Conservation (phyloP, 2,329 filamentous ascomycete species). For the Albophoma yamanashiensis region DNA sequence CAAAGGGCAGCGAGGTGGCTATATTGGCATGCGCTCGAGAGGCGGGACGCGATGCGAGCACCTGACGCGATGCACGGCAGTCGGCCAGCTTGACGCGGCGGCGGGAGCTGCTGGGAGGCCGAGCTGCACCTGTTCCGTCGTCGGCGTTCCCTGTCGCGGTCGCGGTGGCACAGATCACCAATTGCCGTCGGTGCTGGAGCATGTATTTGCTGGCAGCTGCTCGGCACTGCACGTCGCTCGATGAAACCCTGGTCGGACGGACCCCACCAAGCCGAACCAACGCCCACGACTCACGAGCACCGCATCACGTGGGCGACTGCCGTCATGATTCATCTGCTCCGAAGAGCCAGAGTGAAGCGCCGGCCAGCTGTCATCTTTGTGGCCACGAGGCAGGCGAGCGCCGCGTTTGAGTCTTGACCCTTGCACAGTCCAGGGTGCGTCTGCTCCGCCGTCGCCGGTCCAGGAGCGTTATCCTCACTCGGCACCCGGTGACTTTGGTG, state of each 20-base stretch:
- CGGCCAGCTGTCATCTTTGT: not conserved
- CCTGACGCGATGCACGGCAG: not conserved
- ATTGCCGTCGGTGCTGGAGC: not conserved
- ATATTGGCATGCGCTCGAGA: not conserved
- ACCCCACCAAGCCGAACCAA: not conserved
- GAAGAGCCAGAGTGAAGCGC: not conserved
- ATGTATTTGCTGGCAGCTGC: not conserved
- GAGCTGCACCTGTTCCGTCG: not conserved
- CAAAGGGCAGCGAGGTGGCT: not conserved
- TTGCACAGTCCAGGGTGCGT: not conserved
- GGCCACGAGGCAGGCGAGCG: not conserved
- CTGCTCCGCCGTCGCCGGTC: not conserved
- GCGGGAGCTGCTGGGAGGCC: not conserved
- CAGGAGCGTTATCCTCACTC: no score
- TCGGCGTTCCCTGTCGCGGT: no score
- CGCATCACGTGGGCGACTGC: not conserved
- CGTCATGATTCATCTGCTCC: not conserved
- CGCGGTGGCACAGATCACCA: not conserved
- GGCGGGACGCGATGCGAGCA: not conserved
- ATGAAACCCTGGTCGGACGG: not conserved
- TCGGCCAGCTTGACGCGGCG: not conserved
- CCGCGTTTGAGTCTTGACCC: not conserved
- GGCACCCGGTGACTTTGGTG: no score
- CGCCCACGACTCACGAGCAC: not conserved
- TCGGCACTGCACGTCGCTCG: no score